Evolutionary conservation across 371 early-diverging fungal genomes (phyloP).

Genomic region (Lichtheimia corymbifera): DNA sequence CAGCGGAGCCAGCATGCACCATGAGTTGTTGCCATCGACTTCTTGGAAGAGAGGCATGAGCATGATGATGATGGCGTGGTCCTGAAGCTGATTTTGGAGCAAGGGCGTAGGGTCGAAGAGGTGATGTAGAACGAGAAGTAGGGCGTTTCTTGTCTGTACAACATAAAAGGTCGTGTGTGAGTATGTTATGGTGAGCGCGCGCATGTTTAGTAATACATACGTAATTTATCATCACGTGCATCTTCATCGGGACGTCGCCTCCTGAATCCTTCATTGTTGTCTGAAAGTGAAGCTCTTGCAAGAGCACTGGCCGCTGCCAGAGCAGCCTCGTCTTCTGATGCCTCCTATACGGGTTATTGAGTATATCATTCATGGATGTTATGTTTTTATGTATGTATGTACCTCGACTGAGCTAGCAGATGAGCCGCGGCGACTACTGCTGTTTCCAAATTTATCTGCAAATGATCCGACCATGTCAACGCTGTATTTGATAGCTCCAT

Average conservation of each 20-base stretch:
- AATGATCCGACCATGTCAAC: constrained; percentile 83
- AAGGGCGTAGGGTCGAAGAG: constrained; percentile 38
- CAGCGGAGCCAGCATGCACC: constrained; percentile 67
- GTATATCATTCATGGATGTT: background rate
- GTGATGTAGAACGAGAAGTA: constrained; percentile 44
- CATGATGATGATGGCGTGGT: constrained; percentile 17
- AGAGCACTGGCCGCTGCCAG: constrained; percentile 42
- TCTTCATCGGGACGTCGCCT: constrained; percentile 32
- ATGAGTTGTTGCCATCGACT: constrained; percentile 78
- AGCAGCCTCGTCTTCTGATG: constrained; percentile 35
- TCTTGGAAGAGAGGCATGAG: constrained; percentile 24
- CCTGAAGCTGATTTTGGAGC: constrained; percentile 19
- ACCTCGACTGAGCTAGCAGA: constrained; percentile 15
- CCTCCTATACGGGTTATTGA: constrained; percentile 13
- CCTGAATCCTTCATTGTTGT: constrained; percentile 25
- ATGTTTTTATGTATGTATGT: background rate
- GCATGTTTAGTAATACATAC: constrained; percentile 8
- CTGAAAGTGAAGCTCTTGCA: constrained; percentile 36
- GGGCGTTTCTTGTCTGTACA: constrained; percentile 21
- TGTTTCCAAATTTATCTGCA: constrained; percentile 37
- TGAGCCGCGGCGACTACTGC: constrained; percentile 9
- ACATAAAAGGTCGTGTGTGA: background rate
- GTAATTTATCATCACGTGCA: constrained; percentile 32
- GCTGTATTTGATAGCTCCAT: constrained; percentile 59
- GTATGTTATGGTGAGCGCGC: too few species aligned